Evolutionary conservation across 176 grass and related monocot genomes (phyloP).

Genomic region (Oryza glaberrima): DNA sequence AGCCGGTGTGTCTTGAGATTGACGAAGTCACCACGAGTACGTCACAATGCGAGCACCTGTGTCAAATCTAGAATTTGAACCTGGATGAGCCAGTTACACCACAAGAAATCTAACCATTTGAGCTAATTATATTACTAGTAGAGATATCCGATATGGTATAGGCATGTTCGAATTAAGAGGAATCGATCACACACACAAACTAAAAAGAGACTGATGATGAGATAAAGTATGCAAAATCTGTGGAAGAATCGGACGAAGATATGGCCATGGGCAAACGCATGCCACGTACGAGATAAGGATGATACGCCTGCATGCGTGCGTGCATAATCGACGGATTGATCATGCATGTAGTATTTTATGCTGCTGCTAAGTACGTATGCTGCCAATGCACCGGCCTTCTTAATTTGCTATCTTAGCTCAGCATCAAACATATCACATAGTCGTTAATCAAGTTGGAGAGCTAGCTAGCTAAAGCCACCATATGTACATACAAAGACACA

Average conservation of each 20-base stretch:
- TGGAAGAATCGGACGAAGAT: slow-evolving; percentile 48
- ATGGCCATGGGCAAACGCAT: not conserved
- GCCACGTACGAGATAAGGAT: slow-evolving; percentile 39
- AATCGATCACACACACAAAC: not conserved
- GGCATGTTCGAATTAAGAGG: slow-evolving; percentile 6
- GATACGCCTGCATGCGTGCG: not conserved
- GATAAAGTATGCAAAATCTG: slow-evolving; percentile 11
- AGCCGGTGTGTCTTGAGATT: no score
- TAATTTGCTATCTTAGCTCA: not conserved
- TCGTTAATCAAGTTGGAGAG: not conserved
- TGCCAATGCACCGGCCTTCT: not conserved
- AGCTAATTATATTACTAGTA: not conserved
- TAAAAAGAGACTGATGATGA: not conserved
- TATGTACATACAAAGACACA: not conserved
- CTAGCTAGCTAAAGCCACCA: not conserved
- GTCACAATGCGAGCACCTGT: no score
- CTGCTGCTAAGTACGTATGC: not conserved
- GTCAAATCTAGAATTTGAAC: no score
- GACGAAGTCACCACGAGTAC: no score
- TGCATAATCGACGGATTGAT: not conserved
- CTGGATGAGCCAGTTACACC: no score
- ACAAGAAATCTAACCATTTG: no score
- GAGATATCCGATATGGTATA: not conserved
- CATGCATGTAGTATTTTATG: slow-evolving; percentile 31
- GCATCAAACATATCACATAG: slow-evolving; percentile 16